phyloP scores from a whole-genome alignment of 371 early-diverging fungal genomes.

The Nematocida ironsii region DNA sequence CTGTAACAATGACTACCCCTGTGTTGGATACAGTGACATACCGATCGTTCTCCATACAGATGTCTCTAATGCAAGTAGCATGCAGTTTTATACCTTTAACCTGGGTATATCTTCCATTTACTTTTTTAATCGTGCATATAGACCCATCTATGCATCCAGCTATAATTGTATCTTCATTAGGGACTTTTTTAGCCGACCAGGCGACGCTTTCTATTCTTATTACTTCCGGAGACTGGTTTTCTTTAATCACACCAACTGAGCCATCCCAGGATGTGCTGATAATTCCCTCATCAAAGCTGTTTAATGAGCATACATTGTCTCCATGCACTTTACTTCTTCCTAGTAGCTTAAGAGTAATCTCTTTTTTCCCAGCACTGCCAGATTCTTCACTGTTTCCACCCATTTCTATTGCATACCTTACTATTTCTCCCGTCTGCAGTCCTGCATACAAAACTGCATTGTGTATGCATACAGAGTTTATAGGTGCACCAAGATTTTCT shows the following conservation, averaged over 20 bases:
- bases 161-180: conserved; percentile 49
- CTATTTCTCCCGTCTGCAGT: conserved; percentile 58
- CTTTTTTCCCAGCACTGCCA: background rate
- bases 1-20: conserved; percentile 61
- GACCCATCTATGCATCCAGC: conserved; percentile 67
- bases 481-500: conserved; percentile 26
- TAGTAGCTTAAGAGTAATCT: background rate
- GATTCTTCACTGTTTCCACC: background rate
- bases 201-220: conserved; percentile 61
- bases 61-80: conserved; percentile 60
- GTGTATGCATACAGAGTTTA: conserved; percentile 54
- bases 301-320: conserved; percentile 66
- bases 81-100: conserved; percentile 53
- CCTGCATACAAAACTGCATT: conserved; percentile 49
- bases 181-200: conserved; percentile 60
- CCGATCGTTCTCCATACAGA: conserved; percentile 48
- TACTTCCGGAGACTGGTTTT: background rate
- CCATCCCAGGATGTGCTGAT: conserved; percentile 68
- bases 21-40: conserved; percentile 66
- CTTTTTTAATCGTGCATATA: conserved; percentile 55
- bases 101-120: conserved; percentile 33
- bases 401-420: background rate
- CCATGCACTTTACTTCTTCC: conserved; percentile 39
- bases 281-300: conserved; percentile 34
- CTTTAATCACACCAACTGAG: conserved; percentile 49